Base-by-base conservation (phyloP, 495 filamentous ascomycete genomes). In the Penicillium subrubescens region DNA sequence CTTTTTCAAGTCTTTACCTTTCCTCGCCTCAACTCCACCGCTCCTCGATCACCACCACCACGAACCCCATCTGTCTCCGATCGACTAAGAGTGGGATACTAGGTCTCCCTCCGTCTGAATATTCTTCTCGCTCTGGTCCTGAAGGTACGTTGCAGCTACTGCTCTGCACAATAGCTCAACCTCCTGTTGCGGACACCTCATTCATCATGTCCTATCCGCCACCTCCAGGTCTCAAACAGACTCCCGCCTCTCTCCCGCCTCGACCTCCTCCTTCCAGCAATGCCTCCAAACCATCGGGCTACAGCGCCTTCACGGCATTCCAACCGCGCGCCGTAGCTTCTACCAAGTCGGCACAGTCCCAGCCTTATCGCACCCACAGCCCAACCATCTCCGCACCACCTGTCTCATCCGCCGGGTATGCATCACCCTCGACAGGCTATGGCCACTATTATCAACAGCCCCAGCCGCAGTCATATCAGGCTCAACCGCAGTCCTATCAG, bases 121-220 rank as follows among this genome's bases (percentile, higher is more conserved):
- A 15, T 60, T 71, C 71, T 59, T 75, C 75, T 75, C 71, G 67
- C 75, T 73, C 71, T 71, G 69, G 73, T 72, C 82, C 82, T 82
- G 83, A 82, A 88, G 86, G 86, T 88, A 88, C 85, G 86, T 87
- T 75, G 74, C 69, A 76, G 71, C 72, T 75, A 74, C 74, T 74
- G 68, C 69, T 69, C 65, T 69, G 64, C 70, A 75, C 57, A 52
- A 71, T 71, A 75, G 70, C 72, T 69, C 71, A 73, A 76, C 59
- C 59, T 71, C 67, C 75, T 76, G 65, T 72, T 37, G 33, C 65
- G 83, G 80, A 82, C 83, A 60, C 79, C 77, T 84, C 87, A 80
- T 93, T 93, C 90, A 93, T 90, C 89, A 96, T 96, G 93, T 89
- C 93, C 78, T 93, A 93, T 84, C 90, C 92, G 72, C 91, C 91